Evolutionary conservation across 768 basidiomycete genomes (phyloP), one percentile per base, ranked within the genome.

Genomic region (Hortiboletus flavorubellus): DNA sequence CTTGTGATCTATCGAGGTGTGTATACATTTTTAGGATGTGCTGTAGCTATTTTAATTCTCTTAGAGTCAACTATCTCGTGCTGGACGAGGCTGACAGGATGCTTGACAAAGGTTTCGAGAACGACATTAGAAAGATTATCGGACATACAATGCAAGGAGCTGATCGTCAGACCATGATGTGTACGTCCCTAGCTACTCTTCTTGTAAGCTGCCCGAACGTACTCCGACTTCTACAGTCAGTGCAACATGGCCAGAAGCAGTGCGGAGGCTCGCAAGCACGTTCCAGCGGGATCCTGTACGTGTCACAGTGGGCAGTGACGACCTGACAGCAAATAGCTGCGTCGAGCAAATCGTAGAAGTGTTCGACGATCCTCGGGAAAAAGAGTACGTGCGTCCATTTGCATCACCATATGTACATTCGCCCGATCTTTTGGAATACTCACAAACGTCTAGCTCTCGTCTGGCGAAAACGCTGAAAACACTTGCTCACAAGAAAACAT

Each of bases 71-170:
- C 41, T 99, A 95, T 73, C 77, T 98, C 21, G 96, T 98, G 10
- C 76, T 99, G 57, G 97, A 99, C 67, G 97, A 99, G 75, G 97
- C 97, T 7, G 96, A 98, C 74, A 81, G 96, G 48, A 98, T 98
- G 96, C 78, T 99, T 47, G 97, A 98, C 70, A 93, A 89, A 71
- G 97, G 96, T 0, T 99, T 99, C 68, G 97, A 99, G 70, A 97
- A 98, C 64, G 97, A 98, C 68, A 97, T 98, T 56, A 79, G 93
- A 49, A 83, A 78, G 56, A 98, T 99, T 66, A 94, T 98, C 58
- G 85, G 81, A 8, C 76, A 79, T 53, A 84, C 87, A 2, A 81
- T 85, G 73, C 83, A 83, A 66, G 77, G 80, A 35, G 69, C 77
- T n/a, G 79, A 82, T 54, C 81, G 93, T 44, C 93, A 95, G 74